Conservation (phyloP, 1,284 basidiomycete genomes). For the Cutaneotrichosporon dermatis region DNA sequence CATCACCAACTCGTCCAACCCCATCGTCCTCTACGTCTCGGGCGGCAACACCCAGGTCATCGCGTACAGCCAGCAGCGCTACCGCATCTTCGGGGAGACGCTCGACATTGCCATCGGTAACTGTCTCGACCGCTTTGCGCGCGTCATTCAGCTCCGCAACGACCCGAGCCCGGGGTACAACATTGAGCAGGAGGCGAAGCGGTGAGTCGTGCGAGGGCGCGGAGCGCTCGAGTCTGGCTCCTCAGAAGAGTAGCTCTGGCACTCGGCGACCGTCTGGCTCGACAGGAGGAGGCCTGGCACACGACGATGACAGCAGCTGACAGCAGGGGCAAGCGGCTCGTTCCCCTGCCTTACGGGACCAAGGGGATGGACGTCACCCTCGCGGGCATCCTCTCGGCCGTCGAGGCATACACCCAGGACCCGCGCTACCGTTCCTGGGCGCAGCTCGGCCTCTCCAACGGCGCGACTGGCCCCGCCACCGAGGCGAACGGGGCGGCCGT, state of each 20-base stretch:
- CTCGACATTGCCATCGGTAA: slow-evolving; percentile 99
- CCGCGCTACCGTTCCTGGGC: slow-evolving; percentile 59
- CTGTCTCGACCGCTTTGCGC: slow-evolving; percentile 93
- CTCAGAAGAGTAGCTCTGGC: too few relatives aligned
- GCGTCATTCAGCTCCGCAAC: slow-evolving; percentile 92
- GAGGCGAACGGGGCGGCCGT: too few relatives aligned
- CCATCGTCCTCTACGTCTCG: slow-evolving; percentile 96
- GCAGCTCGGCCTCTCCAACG: slow-evolving; percentile 1
- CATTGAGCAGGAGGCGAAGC: slow-evolving; percentile 92
- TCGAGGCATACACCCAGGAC: slow-evolving; percentile 81
- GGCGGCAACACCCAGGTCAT: slow-evolving; percentile 99
- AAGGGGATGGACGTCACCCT: slow-evolving; percentile 99
- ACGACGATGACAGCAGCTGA: background rate
- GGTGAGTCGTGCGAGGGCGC: slow-evolving; percentile 52
- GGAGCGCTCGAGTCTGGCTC: too few relatives aligned
- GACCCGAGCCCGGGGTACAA: slow-evolving; percentile 98
- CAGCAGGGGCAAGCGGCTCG: slow-evolving; percentile 56
- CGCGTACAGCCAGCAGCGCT: slow-evolving; percentile 93
- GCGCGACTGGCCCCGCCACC: too few relatives aligned
- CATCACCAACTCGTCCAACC: slow-evolving; percentile 90
- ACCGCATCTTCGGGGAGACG: slow-evolving; percentile 98
- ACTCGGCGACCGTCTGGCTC: too few relatives aligned
- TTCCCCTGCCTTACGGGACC: slow-evolving; percentile 88
- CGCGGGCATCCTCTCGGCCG: slow-evolving; percentile 83
- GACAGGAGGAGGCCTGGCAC: too few relatives aligned